phyloP scores from a whole-genome alignment of 495 filamentous ascomycete genomes.

The Astrocystis sublimbata region DNA sequence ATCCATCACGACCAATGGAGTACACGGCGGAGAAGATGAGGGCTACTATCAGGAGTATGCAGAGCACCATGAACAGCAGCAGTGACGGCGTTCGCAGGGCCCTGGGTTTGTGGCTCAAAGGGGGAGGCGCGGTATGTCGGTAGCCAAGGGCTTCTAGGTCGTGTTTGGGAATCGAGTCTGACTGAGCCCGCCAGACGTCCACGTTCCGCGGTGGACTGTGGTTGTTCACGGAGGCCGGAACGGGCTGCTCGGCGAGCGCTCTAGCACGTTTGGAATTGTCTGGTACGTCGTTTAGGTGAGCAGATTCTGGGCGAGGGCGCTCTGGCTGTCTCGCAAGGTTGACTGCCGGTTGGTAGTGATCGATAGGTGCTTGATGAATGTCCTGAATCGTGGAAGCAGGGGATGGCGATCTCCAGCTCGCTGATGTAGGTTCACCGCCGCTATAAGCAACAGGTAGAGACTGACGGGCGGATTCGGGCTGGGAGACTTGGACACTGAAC shows the following conservation, averaged over 20 bases:
- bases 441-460: constrained; percentile 4
- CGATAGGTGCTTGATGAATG: constrained; percentile 9
- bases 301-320: not conserved
- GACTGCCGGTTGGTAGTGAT: not conserved
- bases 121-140: constrained; percentile 33
- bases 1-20: constrained; percentile 61
- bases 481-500: constrained; percentile 21
- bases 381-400: constrained; percentile 4
- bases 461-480: constrained; percentile 13
- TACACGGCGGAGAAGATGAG: constrained; percentile 74
- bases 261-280: constrained; percentile 3
- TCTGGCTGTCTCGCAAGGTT: not conserved
- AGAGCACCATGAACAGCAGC: constrained; percentile 56
- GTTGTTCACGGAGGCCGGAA: not conserved
- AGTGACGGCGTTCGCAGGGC: constrained; percentile 66
- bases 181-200: constrained; percentile 28
- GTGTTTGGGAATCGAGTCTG: constrained; percentile 21
- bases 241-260: not conserved
- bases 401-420: constrained; percentile 12
- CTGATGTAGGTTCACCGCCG: not conserved
- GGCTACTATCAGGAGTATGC: constrained; percentile 68
- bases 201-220: constrained; percentile 22
- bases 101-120: constrained; percentile 64
- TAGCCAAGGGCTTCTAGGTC: constrained; percentile 26
- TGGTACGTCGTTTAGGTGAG: not conserved